Base-by-base conservation (phyloP, 805 yeast genomes). In the Grigorovia humatica region DNA sequence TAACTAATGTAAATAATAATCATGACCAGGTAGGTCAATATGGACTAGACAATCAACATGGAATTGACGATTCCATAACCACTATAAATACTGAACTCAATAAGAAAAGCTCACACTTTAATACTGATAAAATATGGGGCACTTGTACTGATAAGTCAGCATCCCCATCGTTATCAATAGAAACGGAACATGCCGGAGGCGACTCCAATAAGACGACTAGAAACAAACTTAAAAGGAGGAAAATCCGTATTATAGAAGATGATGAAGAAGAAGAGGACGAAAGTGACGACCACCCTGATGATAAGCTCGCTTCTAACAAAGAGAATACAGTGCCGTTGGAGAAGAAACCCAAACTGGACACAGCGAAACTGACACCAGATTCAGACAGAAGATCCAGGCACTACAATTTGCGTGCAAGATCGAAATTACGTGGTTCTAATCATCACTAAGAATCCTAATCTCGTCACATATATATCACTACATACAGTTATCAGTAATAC, bases 391-490 rank as follows among this genome's bases (percentile, higher is more conserved):
- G 69, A 42, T 64, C 69, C 1, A 56, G 59, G 4, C 67, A 64
- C 50, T 65, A 65, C 53, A 65, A 65, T 52, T 50, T 65, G 35
- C 58, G 69, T 17, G 65, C 68, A 7, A 63, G 60, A 55, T 65
- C 69, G 5, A 64, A 65, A 50, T 53, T 64, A 13, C 61, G 62
- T 46, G 46, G 50, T 4, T 55, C 59, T 6, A 42, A 47, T 32
- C 43, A 52, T n/a, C 42, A 50, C 8, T 43, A 43, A 20, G 18
- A 15, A 9, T 23, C 11, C 13, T 9, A 8, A 9, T 43, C 13
- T 43, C 20, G 38, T 17, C n/a, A 40, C 41, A 44, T 29, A 40
- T 44, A 23, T 23, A 23, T 23, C n/a, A n/a, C n/a, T n/a, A 6
- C 27, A 23, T 23, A 23, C 6, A 23, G 3, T 23, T 23, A 23